A percentile compares a stretch with the other conserved stretches of the same genome.
phyloP scores from a whole-genome alignment of 495 filamentous ascomycete genomes.

The Penicillium psychrofluorescens region DNA sequence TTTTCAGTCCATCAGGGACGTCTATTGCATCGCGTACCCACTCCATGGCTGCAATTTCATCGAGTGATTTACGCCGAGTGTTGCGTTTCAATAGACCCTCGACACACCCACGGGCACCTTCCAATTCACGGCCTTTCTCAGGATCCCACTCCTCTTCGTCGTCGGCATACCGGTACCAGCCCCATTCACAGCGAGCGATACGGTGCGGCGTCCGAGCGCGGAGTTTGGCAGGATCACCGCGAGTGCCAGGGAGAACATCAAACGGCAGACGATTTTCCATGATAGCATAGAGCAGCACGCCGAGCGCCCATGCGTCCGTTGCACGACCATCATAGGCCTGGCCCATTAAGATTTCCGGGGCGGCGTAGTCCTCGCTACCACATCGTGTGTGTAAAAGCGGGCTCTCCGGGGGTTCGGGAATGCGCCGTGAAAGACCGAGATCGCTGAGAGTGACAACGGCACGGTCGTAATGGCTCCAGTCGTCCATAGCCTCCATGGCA shows the following conservation, averaged over 20 bases:
- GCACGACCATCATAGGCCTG: constrained; percentile 90
- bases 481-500: constrained; percentile 38
- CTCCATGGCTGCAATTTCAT: constrained; percentile 58
- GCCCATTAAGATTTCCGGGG: constrained; percentile 91
- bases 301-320: constrained; percentile 92
- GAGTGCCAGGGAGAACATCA: constrained; percentile 69
- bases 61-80: constrained; percentile 62
- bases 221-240: constrained; percentile 61
- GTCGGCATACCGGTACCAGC: constrained; percentile 77
- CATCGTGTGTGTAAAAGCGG: constrained; percentile 79
- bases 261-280: constrained; percentile 90
- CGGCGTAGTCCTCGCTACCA: constrained; percentile 94
- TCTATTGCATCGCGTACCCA: constrained; percentile 73
- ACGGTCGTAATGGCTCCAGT: constrained; percentile 68
- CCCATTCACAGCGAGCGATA: constrained; percentile 93
- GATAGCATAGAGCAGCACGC: constrained; percentile 87
- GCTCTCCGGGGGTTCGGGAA: constrained; percentile 62
- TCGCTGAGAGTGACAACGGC: constrained; percentile 86
- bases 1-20: constrained; percentile 62
- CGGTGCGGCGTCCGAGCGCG: constrained; percentile 76
- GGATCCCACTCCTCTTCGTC: constrained; percentile 64
- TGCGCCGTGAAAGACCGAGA: constrained; percentile 78
- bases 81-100: constrained; percentile 77
- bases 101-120: constrained; percentile 70
- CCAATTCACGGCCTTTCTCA: constrained; percentile 52